Evolutionary conservation across 257 asterid species (phyloP), one percentile per base, ranked within the genome.

Genomic region (Plantago major): DNA sequence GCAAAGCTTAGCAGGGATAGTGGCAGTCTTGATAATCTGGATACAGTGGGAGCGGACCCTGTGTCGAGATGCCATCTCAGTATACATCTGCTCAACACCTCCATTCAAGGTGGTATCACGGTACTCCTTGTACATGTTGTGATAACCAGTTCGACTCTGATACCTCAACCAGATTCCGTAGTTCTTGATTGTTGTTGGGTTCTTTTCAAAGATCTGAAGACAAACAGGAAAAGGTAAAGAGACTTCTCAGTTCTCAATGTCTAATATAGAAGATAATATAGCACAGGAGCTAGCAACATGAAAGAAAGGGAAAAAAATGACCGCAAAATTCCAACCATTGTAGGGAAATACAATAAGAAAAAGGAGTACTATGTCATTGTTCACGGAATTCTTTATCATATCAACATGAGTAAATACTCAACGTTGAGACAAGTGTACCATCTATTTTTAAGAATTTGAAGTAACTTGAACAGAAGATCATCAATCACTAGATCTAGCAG

Each of bases 31-130:
- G 77, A 89, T 86, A 57, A 89, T 89, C 71, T 89, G 97, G 67
- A 89, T 89, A 71, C 97, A 86, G 17, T 82, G 97, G 46, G 18
- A 50, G 17, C 95, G 97, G 60, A 89, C 97, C 69, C 95, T 76
- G 69, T 86, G 97, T 16, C 97, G 97, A 42, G 97, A 89, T 60
- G 97, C 97, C 97, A 89, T 89, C 83, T 89, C 95, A 10, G 84
- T 86, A 68, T 89, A 89, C 97, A 89, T 89, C 77, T 89, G 97
- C 72, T 87, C 97, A 19, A 86, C 91, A 6, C 68, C 87, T 7
- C 95, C 97, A n/a, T 89, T 89, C 82, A 89, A 62, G 28, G 97
- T 89, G 51, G 95, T 89, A 12, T 86, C 97, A 40, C 97, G 86
- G 74, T 82, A 89, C 83, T 86, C 97, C 79, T 86, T 86, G 79